Evolutionary conservation across 352 stramenopile species (phyloP).

Genomic region (Phytophthora vignae): DNA sequence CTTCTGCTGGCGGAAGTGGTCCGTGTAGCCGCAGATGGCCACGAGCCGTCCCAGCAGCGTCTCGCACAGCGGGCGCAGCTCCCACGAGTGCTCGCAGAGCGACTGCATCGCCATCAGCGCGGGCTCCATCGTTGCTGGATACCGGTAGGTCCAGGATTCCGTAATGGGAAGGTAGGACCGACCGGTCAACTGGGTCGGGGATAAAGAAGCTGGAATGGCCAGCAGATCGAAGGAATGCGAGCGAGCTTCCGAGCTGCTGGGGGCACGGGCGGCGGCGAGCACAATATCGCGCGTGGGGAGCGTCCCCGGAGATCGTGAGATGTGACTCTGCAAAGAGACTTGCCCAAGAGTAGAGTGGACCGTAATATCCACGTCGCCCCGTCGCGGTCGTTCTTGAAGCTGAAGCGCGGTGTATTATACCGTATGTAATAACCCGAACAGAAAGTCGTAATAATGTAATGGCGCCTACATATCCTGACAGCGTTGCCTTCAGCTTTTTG

Average conservation of each 20-base stretch:
- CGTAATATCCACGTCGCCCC: constrained; percentile 3
- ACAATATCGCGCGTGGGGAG: constrained; percentile 15
- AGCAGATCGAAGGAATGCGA: constrained; percentile 29
- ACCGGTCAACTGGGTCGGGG: neutral
- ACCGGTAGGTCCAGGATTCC: constrained; percentile 5
- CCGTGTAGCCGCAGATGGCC: constrained; percentile 45
- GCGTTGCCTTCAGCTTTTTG: too few relatives aligned
- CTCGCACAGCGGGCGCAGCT: constrained; percentile 48
- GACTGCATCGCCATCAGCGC: constrained; percentile 33
- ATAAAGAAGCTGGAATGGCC: constrained; percentile 22
- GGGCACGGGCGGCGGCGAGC: neutral
- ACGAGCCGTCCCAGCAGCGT: constrained; percentile 41
- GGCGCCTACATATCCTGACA: too few relatives aligned
- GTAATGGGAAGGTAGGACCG: constrained; percentile 9
- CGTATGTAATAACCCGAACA: too few relatives aligned
- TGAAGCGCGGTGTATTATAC: too few relatives aligned
- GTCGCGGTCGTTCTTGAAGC: constrained; percentile 24
- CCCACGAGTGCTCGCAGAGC: constrained; percentile 37
- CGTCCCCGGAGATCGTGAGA: constrained; percentile 24
- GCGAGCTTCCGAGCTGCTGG: constrained; percentile 1
- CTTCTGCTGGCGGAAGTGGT: constrained; percentile 36
- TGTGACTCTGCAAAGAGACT: constrained; percentile 11
- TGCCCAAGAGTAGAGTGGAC: constrained; percentile 22
- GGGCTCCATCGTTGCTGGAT: constrained; percentile 36
- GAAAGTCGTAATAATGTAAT: too few relatives aligned